phyloP scores from a whole-genome alignment of 1,284 basidiomycete genomes.

The Wallemia ichthyophaga region DNA sequence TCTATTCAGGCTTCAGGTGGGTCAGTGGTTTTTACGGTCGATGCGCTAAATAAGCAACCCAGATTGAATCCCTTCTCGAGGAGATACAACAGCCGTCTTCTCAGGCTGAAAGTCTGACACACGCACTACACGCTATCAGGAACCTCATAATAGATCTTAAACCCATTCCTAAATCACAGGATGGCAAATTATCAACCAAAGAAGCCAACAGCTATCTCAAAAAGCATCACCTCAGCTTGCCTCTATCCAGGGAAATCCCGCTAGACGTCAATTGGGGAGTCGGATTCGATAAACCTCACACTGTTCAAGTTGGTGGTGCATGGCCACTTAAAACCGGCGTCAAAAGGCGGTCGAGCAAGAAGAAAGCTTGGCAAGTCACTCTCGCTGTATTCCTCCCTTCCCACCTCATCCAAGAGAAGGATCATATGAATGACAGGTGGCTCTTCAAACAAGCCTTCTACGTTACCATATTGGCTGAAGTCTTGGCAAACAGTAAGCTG shows the following conservation, averaged over 20 bases:
- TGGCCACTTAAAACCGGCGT: constrained; percentile 18
- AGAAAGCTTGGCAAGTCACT: constrained; percentile 38
- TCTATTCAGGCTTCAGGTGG: constrained; percentile 53
- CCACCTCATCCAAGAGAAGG: constrained; percentile 72
- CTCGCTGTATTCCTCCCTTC: constrained; percentile 63
- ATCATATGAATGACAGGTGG: constrained; percentile 63
- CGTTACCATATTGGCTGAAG: constrained; percentile 44
- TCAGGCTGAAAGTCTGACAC: constrained; percentile 4
- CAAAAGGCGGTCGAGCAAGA: constrained; percentile 26
- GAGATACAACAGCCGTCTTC: constrained; percentile 26
- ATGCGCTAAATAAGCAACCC: neutral
- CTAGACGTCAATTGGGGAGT: constrained; percentile 39
- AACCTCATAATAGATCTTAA: neutral
- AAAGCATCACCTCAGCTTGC: neutral
- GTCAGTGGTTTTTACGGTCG: constrained; percentile 10
- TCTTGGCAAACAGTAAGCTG: constrained; percentile 21
- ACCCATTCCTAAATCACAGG: constrained; percentile 10
- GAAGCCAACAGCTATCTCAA: constrained; percentile 9
- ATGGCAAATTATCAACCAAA: constrained; percentile 23
- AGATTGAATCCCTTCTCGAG: constrained; percentile 53
- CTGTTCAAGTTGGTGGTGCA: constrained; percentile 18
- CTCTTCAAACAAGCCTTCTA: constrained; percentile 84
- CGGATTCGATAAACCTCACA: constrained; percentile 27
- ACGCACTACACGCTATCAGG: neutral
- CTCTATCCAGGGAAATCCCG: constrained; percentile 19